Base-by-base conservation (phyloP, 225 moss, liverwort and hornwort species). In the Climacium dendroides region DNA sequence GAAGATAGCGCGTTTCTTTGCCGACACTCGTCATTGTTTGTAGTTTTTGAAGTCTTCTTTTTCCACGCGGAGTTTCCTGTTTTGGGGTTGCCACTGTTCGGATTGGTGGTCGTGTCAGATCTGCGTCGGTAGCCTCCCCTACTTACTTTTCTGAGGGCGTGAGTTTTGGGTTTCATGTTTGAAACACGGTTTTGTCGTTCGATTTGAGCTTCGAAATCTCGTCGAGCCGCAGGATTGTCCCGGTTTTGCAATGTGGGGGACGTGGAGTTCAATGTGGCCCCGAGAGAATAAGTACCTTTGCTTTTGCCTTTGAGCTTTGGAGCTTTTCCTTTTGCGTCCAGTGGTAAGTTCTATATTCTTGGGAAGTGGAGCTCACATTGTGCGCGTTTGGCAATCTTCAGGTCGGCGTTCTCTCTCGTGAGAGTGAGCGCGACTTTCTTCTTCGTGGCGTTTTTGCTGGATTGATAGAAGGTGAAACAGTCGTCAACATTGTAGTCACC, bases 21-120 rank as follows among this genome's bases (percentile, higher is more conserved):
- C 58, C 43, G 43, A 63, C 74, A 63, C 15, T 53, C 63, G 39
- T 39, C 22, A 65, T 39, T 54, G 43, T 78, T 43, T 78, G 85
- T 55, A 25, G 74, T n/a, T 66, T n/a, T 55, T 41, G 64, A 74
- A 43, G 34, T 32, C 24, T 47, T 45, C 17, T 9, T 64, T 73
- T 45, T 64, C 37, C 65, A 29, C 41, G 60, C 43, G 77, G 63
- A 55, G 69, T 57, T 79, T 79, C 37, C 47, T 23, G 34, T 70
- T 53, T 61, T 34, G 70, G 60, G 50, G 17, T 70, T 24, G 62
- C 63, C 45, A 39, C 75, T 57, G 83, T 75, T 78, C 32, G 86
- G 91, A 88, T 73, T 90, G 57, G 48, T 59, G 83, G 41, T 29
- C 6, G 19, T 76, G 83, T 59, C 79, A 88, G 88, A 91, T 91